phyloP scores from a whole-genome alignment of 495 filamentous ascomycete species.

The Massariosphaeria phaeospora region DNA sequence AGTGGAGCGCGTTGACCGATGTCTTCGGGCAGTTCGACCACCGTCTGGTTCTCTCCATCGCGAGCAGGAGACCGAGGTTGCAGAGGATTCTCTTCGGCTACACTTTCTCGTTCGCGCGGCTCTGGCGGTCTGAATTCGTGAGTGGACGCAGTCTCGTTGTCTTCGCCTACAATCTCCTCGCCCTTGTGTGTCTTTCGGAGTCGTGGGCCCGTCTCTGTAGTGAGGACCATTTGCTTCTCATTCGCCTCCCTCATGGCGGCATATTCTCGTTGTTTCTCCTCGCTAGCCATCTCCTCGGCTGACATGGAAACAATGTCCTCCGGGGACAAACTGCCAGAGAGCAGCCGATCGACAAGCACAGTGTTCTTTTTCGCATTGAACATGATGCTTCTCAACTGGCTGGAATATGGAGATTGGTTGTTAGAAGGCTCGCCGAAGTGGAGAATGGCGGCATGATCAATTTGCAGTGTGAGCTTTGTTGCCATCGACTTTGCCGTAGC shows the following conservation, averaged over 20 bases:
- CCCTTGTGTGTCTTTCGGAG: constrained; percentile 92
- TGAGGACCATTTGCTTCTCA: constrained; percentile 81
- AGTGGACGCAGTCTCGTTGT: constrained; percentile 39
- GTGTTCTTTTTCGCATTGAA: constrained; percentile 84
- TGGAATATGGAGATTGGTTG: constrained; percentile 44
- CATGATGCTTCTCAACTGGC: constrained; percentile 59
- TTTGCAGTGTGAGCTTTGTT: constrained; percentile 57
- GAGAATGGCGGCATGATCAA: constrained; percentile 67
- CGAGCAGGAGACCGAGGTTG: constrained; percentile 7
- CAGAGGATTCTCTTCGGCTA: constrained; percentile 18
- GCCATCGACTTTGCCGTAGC: constrained; percentile 51
- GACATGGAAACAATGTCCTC: constrained; percentile 76
- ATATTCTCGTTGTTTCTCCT: constrained; percentile 76
- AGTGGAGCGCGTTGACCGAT: constrained; percentile 14
- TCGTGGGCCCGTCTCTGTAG: constrained; percentile 73
- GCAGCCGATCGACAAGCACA: constrained; percentile 68
- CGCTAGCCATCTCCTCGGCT: constrained; percentile 80
- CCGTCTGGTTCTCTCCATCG: constrained; percentile 4
- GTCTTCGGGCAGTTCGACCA: constrained; percentile 37
- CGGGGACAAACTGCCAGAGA: constrained; percentile 63
- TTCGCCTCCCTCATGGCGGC: constrained; percentile 70
- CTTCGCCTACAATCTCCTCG: constrained; percentile 80
- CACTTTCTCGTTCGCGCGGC: constrained; percentile 16
- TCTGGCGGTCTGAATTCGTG: constrained; percentile 6
- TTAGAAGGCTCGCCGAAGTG: constrained; percentile 51